These are phyloP conservation scores for Metschnikowia bowlesiae DNA, from an alignment of 805 yeast species.

Conservation along the genomic window DNA sequence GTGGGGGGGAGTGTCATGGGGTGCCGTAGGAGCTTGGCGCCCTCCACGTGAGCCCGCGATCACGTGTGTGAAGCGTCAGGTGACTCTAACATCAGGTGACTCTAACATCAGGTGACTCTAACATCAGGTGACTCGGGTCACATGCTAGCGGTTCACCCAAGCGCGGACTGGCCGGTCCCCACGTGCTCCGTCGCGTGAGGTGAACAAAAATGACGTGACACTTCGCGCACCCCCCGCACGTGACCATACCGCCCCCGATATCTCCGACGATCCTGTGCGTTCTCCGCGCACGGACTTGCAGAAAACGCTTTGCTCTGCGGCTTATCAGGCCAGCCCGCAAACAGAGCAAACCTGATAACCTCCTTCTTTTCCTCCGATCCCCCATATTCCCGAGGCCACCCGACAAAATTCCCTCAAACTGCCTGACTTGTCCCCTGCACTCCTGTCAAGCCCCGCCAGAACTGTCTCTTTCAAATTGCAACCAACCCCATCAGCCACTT, in stretches of 20 bases:
- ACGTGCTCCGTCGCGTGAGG: not conserved
- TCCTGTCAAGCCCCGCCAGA: too few species aligned
- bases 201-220: too few species aligned
- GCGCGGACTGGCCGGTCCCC: not conserved
- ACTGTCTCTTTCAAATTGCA: too few species aligned
- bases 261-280: not conserved
- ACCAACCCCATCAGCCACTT: too few species aligned
- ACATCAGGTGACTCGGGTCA: too few species aligned
- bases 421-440: too few species aligned
- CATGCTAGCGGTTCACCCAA: too few species aligned
- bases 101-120: too few species aligned
- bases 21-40: not conserved
- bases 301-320: not conserved
- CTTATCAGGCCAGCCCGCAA: constrained; percentile 2
- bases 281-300: constrained; percentile 2
- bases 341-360: not conserved
- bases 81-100: too few species aligned
- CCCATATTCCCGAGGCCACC: too few species aligned
- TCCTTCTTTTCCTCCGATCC: not conserved
- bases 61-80: not conserved
- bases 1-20: constrained; percentile 25
- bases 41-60: not conserved
- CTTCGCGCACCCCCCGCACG: not conserved
- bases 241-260: not conserved
- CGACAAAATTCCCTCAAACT: too few species aligned